phyloP scores from a whole-genome alignment of 1,139 yeast genomes.

The Dujonia santamariae region DNA sequence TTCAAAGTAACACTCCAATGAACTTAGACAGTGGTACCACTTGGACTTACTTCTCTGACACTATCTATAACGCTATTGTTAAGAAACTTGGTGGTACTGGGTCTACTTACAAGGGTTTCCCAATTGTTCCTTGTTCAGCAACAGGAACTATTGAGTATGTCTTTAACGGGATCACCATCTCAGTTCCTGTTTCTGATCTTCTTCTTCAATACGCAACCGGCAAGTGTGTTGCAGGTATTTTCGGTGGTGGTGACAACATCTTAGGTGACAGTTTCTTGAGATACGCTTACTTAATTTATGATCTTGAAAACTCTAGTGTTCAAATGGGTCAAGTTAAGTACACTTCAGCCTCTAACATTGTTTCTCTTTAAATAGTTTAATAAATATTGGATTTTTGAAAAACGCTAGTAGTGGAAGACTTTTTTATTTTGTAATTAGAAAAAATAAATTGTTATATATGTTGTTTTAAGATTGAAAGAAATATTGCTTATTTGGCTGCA shows the following conservation, averaged over 20 bases:
- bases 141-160: slow-evolving; percentile 10
- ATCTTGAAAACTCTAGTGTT: slow-evolving; percentile 13
- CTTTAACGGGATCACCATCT: slow-evolving; percentile 15
- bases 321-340: slow-evolving; percentile 22
- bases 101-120: neutral
- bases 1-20: neutral
- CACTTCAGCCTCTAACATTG: slow-evolving; percentile 12
- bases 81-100: slow-evolving; percentile 5
- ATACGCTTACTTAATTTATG: slow-evolving; percentile 15
- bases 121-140: neutral
- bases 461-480: too few species aligned
- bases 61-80: slow-evolving; percentile 18
- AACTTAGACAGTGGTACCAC: slow-evolving; percentile 27
- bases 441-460: too few species aligned
- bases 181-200: slow-evolving; percentile 17
- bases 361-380: slow-evolving; percentile 1
- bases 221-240: neutral
- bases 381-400: too few species aligned
- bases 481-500: too few species aligned
- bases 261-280: slow-evolving; percentile 16
- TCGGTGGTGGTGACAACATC: neutral
- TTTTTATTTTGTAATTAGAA: too few species aligned
- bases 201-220: slow-evolving; percentile 6
- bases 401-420: too few species aligned
- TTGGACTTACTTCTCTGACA: slow-evolving; percentile 22